These are phyloP conservation scores for Mitragyna speciosa DNA, from an alignment of 257 asterid genomes.

Conservation along the genomic window DNA sequence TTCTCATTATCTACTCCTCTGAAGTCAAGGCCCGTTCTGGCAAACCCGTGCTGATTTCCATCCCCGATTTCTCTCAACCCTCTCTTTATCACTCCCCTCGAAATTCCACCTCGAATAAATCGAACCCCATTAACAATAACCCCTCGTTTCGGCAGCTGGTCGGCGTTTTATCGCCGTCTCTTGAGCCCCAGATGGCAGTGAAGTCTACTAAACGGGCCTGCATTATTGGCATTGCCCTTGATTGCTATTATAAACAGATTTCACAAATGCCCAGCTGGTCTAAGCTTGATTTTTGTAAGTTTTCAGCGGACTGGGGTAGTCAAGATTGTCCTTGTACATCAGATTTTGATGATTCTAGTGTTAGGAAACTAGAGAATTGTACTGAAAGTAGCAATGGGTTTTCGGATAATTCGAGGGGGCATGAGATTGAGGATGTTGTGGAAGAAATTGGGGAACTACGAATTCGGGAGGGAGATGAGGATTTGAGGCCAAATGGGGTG, in stretches of 20 bases:
- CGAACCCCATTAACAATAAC: constrained; percentile 30
- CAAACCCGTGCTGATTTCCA: constrained; percentile 58
- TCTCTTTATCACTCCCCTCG: constrained; percentile 83
- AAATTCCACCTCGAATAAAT: constrained; percentile 32
- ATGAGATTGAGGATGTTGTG: constrained; percentile 42
- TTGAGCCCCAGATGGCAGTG: constrained; percentile 84
- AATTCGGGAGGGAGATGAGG: constrained; percentile 28
- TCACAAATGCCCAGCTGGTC: constrained; percentile 95
- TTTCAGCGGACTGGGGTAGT: constrained; percentile 79
- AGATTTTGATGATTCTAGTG: constrained; percentile 46
- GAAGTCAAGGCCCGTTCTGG: constrained; percentile 80
- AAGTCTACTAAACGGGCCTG: constrained; percentile 90
- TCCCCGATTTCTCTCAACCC: constrained; percentile 90
- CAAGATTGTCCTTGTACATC: constrained; percentile 72
- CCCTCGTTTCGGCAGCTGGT: constrained; percentile 31
- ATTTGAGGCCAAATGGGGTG: constrained; percentile 34
- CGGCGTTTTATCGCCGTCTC: constrained; percentile 66
- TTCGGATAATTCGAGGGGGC: constrained; percentile 33
- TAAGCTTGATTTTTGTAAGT: constrained; percentile 70
- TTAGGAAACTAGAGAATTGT: constrained; percentile 29
- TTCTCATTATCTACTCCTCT: constrained; percentile 64
- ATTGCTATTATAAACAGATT: constrained; percentile 80
- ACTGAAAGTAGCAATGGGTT: constrained; percentile 27
- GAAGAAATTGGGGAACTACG: constrained; percentile 33
- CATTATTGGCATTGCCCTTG: constrained; percentile 85